Percentiles rank a stretch among this genome's conserved stretches.
phyloP scores from a whole-genome alignment of 1,139 yeast genomes.

The Debaryomycetaceae sp. region DNA sequence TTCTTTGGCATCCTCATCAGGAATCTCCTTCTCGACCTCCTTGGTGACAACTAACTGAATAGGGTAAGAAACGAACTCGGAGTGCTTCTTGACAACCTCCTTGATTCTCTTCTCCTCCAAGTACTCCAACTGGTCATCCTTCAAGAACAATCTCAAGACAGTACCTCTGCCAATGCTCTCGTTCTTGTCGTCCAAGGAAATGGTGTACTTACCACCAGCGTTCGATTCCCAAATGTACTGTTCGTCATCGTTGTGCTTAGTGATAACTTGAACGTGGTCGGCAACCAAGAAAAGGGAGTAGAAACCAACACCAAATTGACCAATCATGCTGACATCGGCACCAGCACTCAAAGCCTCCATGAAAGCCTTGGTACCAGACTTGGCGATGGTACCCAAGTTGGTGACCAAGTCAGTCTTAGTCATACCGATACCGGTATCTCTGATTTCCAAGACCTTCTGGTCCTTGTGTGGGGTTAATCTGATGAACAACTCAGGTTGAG shows the following conservation, averaged over 20 bases:
- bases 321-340: conserved; percentile 99
- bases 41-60: conserved; percentile 97
- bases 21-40: conserved; percentile 96
- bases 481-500: conserved; percentile 95
- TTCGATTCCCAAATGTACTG: conserved; percentile 99
- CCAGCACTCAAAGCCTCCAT: conserved; percentile 99
- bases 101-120: conserved; percentile 99
- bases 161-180: conserved; percentile 95
- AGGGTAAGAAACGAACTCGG: conserved; percentile 99
- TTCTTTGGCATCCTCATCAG: conserved; percentile 65
- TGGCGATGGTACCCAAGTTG: conserved; percentile 99
- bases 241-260: conserved; percentile 98
- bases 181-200: conserved; percentile 82
- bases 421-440: conserved; percentile 99
- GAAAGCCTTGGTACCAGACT: conserved; percentile 98
- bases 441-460: conserved; percentile 87
- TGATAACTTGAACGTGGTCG: conserved; percentile 96
- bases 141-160: conserved; percentile 89
- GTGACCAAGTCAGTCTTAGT: conserved; percentile 98
- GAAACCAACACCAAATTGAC: conserved; percentile 99
- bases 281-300: conserved; percentile 99
- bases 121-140: conserved; percentile 98
- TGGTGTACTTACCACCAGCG: conserved; percentile 99
- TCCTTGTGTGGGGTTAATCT: conserved; percentile 97
- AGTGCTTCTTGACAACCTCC: conserved; percentile 99